Evolutionary conservation across 1,284 basidiomycete species (phyloP).

Genomic region (Bjerkandera adusta): DNA sequence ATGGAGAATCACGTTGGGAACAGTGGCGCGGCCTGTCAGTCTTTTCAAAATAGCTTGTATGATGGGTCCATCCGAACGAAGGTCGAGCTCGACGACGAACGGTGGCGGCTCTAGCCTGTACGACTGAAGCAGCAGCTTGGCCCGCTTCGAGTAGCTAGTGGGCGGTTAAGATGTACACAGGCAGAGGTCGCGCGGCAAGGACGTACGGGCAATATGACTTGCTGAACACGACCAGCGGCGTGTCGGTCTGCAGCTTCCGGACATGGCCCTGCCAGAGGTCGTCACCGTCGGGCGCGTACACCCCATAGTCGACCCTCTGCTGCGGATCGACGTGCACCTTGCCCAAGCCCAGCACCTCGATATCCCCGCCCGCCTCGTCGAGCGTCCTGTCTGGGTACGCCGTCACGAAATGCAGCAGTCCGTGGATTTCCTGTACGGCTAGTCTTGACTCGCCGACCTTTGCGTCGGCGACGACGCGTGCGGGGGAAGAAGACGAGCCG

Average conservation of each 20-base stretch:
- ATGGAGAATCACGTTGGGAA: constrained; percentile 70
- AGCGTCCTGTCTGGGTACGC: constrained; percentile 43
- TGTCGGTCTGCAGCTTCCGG: constrained; percentile 42
- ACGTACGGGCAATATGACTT: constrained; percentile 78
- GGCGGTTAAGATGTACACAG: background rate
- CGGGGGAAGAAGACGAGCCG: constrained; percentile 24
- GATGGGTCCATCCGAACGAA: constrained; percentile 61
- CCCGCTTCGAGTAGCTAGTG: constrained; percentile 60
- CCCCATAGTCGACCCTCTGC: constrained; percentile 43
- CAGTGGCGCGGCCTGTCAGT: constrained; percentile 65
- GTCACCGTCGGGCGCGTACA: constrained; percentile 46
- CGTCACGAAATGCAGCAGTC: constrained; percentile 60
- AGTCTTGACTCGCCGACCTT: constrained; percentile 21
- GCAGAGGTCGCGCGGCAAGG: background rate
- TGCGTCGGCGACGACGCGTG: constrained; percentile 27
- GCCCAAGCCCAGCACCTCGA: constrained; percentile 23
- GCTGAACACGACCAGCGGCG: constrained; percentile 78
- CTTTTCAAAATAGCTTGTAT: constrained; percentile 68
- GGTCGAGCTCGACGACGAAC: constrained; percentile 72
- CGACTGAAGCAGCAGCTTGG: constrained; percentile 64
- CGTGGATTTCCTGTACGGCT: constrained; percentile 54
- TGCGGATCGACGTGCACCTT: constrained; percentile 36
- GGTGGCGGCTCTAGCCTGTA: constrained; percentile 71
- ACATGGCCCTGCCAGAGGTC: constrained; percentile 50
- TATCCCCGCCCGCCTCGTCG: constrained; percentile 37